A percentile compares a stretch with the other conserved stretches of the same genome.
Conservation (phyloP, 1,284 basidiomycete species). For the Phaffia rhodozyma region DNA sequence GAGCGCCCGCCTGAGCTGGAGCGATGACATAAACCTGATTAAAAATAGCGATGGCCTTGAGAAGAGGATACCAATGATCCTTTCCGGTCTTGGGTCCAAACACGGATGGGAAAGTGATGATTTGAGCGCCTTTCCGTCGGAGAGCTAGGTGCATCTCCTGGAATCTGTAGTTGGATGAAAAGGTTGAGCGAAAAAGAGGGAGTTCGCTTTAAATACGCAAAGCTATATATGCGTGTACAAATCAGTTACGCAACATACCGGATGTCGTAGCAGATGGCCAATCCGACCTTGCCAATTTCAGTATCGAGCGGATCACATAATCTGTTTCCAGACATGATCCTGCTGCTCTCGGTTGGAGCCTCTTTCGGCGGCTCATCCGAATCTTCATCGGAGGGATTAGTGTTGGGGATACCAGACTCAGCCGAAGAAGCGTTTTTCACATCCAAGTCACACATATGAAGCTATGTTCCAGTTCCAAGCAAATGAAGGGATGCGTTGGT, state of each 20-base stretch:
- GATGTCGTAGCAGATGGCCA: slow-evolving; percentile 45
- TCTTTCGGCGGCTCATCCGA: slow-evolving; percentile 24
- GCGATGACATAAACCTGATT: slow-evolving; percentile 31
- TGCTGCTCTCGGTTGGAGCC: slow-evolving; percentile 27
- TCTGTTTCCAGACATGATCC: slow-evolving; percentile 31
- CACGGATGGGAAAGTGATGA: slow-evolving; percentile 41
- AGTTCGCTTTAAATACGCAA: background rate
- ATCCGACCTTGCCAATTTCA: slow-evolving; percentile 35
- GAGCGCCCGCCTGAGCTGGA: slow-evolving; percentile 27
- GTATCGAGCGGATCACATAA: slow-evolving; percentile 30
- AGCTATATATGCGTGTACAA: background rate
- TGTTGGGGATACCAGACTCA: slow-evolving; percentile 12
- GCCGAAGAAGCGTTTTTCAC: slow-evolving; percentile 26
- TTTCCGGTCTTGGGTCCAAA: slow-evolving; percentile 40
- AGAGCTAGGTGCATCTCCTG: slow-evolving; percentile 39
- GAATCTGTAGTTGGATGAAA: slow-evolving; percentile 25
- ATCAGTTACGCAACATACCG: slow-evolving; percentile 23
- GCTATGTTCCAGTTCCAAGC: slow-evolving; percentile 20
- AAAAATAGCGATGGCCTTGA: slow-evolving; percentile 25
- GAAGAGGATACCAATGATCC: slow-evolving; percentile 29
- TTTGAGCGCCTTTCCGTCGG: slow-evolving; percentile 36
- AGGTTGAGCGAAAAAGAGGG: background rate
- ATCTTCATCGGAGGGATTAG: slow-evolving; percentile 19
- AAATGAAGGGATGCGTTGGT: background rate
- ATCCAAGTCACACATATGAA: slow-evolving; percentile 44